These are phyloP conservation scores for Chalaropsis ovoidea DNA, from an alignment of 2,329 filamentous ascomycete genomes.

Conservation along the genomic window DNA sequence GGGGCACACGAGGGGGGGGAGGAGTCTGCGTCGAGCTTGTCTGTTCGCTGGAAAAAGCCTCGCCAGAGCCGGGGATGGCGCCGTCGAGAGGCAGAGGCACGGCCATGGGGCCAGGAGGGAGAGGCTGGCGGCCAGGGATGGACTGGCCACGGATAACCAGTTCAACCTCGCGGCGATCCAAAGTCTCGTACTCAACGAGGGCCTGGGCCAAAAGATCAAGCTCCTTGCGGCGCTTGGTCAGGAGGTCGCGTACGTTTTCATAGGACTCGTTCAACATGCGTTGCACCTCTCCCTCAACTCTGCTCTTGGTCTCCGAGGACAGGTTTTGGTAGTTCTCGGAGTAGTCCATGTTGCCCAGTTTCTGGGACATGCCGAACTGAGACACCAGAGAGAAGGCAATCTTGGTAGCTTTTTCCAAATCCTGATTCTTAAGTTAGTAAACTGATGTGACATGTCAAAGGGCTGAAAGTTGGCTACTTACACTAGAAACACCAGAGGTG, in stretches of 20 bases:
- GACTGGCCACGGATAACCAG: slow-evolving; percentile 82
- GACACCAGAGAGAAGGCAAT: slow-evolving; percentile 84
- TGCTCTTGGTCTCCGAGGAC: slow-evolving; percentile 73
- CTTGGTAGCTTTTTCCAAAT: slow-evolving; percentile 71
- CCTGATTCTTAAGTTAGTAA: slow-evolving; percentile 42
- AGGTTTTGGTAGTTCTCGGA: slow-evolving; percentile 68
- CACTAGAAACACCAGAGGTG: slow-evolving; percentile 72
- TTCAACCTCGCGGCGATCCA: slow-evolving; percentile 80
- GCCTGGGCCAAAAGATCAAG: slow-evolving; percentile 81
- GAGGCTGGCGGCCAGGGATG: slow-evolving; percentile 50
- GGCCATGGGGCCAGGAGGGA: slow-evolving; percentile 53
- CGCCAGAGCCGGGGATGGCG: slow-evolving; percentile 21
- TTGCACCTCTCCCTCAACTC: slow-evolving; percentile 83
- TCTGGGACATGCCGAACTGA: slow-evolving; percentile 76
- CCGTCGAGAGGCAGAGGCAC: slow-evolving; percentile 26
- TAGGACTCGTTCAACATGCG: slow-evolving; percentile 73
- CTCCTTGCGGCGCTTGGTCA: slow-evolving; percentile 68
- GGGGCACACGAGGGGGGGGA: slow-evolving; percentile 18
- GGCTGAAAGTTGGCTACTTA: slow-evolving; percentile 37
- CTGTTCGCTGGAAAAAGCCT: slow-evolving; percentile 22
- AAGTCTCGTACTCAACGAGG: slow-evolving; percentile 85
- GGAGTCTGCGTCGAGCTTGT: slow-evolving; percentile 18
- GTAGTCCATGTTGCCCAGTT: slow-evolving; percentile 83
- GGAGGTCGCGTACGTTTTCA: slow-evolving; percentile 58
- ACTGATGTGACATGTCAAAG: not conserved